Evolutionary conservation across 495 filamentous ascomycete species (phyloP), one percentile per base, ranked within the genome.

Genomic region (Astrocystis sublimbata): DNA sequence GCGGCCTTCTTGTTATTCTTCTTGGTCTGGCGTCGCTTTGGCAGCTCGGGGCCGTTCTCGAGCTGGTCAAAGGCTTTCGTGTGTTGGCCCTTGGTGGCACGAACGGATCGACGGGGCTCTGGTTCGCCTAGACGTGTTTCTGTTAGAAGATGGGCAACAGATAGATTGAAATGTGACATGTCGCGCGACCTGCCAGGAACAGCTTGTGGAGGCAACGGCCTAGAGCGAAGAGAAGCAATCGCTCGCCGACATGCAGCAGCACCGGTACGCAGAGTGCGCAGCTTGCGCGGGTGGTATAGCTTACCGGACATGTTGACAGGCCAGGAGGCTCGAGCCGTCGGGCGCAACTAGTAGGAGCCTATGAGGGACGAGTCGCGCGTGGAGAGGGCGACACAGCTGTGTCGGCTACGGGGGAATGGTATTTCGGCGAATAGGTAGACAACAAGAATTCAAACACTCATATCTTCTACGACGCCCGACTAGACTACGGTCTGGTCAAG

Each of bases 21-120:
- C 74, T 80, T 80, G 64, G 79, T 65, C 73, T 78, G 80, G 83
- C 91, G 77, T 72, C 79, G 78, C 82, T 90, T 85, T 19, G 72
- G 78, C 2, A 36, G 73, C 65, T 89, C 91, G 71, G 84, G 81
- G 40, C 79, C 71, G 62, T 81, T 79, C 67, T 92, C 88, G 65
- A 88, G 76, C 55, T 89, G 79, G 67, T 93, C 88, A 61, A 89
- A 83, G 63, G 88, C 89, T 73, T 96, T 96, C 40, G 84, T 86
- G 77, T 98, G 92, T 67, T 96, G 92, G 70, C 94, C 94, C 71
- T 97, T 97, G 46, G 93, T 98, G 65, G 93, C 90, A 65, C 94
- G 89, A 51, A 92, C 92, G 15, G 94, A 97, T 71, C 96, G 89
- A 76, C 94, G 88, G 59, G 92, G 89, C 83, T 96, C 93, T 55